Evolutionary conservation across 2,329 filamentous ascomycete species (phyloP).

Genomic region (Penicillium crustosum): DNA sequence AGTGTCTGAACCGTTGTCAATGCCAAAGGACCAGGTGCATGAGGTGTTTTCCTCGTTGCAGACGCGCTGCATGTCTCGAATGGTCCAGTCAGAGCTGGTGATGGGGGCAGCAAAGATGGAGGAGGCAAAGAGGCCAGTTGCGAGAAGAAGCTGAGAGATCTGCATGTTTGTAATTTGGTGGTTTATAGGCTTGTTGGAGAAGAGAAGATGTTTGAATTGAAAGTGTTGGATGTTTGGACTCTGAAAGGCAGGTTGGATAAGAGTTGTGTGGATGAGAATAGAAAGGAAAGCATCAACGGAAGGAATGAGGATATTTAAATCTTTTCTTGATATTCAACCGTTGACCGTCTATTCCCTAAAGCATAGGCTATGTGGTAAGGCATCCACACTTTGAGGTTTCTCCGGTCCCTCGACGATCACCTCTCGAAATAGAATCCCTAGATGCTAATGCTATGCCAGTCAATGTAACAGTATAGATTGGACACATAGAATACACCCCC

Average conservation of each 20-base stretch:
- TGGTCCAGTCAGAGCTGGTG: not conserved
- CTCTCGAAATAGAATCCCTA: not conserved
- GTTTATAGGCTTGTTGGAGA: not conserved
- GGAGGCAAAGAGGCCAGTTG: constrained; percentile 1
- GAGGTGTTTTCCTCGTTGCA: not conserved
- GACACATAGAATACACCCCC: not conserved
- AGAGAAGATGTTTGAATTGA: no score
- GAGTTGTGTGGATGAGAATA: not conserved
- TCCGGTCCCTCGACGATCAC: not conserved
- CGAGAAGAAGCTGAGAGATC: not conserved
- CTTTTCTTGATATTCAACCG: not conserved
- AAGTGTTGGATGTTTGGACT: not conserved
- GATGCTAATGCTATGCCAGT: not conserved
- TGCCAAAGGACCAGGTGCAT: not conserved
- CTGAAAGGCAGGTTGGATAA: not conserved
- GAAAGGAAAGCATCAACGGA: not conserved
- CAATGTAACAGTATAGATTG: not conserved
- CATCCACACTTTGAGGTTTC: not conserved
- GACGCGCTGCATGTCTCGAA: not conserved
- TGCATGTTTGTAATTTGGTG: not conserved
- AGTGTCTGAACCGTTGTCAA: not conserved
- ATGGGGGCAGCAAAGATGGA: constrained; percentile 16
- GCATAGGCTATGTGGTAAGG: not conserved
- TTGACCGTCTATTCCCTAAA: not conserved
- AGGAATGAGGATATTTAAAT: not conserved